Evolutionary conservation across 2,329 filamentous ascomycete genomes (phyloP).

Genomic region (Fusarium dimerum): DNA sequence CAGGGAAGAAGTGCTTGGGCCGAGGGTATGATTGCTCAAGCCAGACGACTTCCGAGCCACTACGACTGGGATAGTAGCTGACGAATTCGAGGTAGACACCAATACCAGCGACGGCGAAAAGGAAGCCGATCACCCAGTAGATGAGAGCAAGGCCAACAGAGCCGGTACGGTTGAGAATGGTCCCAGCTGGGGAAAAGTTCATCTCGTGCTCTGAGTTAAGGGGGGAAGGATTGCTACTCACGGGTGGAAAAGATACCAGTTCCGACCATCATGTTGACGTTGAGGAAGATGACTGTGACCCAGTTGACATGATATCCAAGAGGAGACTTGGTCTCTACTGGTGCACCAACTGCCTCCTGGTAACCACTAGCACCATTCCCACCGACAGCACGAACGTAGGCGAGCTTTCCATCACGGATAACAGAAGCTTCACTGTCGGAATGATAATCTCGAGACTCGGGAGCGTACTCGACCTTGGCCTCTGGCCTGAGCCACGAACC

Average conservation of each 20-base stretch:
- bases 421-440: conserved; percentile 14
- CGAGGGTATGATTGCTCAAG: conserved; percentile 67
- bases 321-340: conserved; percentile 59
- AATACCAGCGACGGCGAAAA: conserved; percentile 57
- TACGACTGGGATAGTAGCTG: conserved; percentile 66
- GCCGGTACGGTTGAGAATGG: conserved; percentile 58
- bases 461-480: neutral
- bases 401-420: conserved; percentile 21
- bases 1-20: conserved; percentile 63
- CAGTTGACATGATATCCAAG: conserved; percentile 60
- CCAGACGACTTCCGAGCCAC: conserved; percentile 66
- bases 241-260: conserved; percentile 67
- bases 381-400: conserved; percentile 31
- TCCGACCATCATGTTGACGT: conserved; percentile 64
- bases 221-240: conserved; percentile 35
- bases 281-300: conserved; percentile 59
- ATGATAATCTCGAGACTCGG: neutral
- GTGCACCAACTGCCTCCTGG: conserved; percentile 63
- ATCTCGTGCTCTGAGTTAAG: neutral
- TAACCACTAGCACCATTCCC: conserved; percentile 55
- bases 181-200: conserved; percentile 44
- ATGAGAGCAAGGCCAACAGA: conserved; percentile 64
- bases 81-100: conserved; percentile 64
- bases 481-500: neutral
- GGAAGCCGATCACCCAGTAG: conserved; percentile 64